Base-by-base conservation (phyloP, 345 rosid species). In the Conringia planisiliqua region DNA sequence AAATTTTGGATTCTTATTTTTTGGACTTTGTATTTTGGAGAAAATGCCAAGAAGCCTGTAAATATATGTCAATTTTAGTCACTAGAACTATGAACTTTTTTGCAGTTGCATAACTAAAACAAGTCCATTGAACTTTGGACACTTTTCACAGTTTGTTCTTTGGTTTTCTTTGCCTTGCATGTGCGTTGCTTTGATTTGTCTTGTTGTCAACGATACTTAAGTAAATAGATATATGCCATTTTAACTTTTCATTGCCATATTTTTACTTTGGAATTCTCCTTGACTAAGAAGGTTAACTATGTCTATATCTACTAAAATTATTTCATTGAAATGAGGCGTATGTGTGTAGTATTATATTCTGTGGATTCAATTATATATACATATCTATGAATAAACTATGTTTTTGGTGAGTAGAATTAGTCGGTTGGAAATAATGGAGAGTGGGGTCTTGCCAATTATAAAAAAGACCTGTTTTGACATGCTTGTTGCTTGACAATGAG, bases 381-480 rank as follows among this genome's bases (percentile, higher is more conserved):
- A 32, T 44, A 32, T 68, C 0, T 2, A 26, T 12, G 10, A 10
- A 36, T 36, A 35, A 26, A 57, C 22, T 51, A 36, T 17, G 63
- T 5, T 70, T 52, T 78, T 57, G 62, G 81, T 65, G 73, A 24
- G 24, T 71, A 58, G 63, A 77, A 40, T 24, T 66, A 64, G 73
- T 58, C 61, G 52, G 68, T 77, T 56, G 40, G 76, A 54, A 66
- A 46, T 42, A 76, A 72, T 69, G 30, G 62, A 60, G 81, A 3
- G 80, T 73, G 84, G 82, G 88, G 85, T 75, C 80, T 76, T 13
- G 30, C 70, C 75, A 26, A 32, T 51, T 71, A 47, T 63, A 52
- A 50, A 69, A 36, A 54, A 30, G 26, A 57, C 33, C 68, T 71
- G 56, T 42, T 57, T 64, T 65, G 32, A 62, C 51, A 76, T 70